A percentile compares a stretch with the other conserved stretches of the same genome.
Conservation (phyloP, 1,284 basidiomycete genomes). For the Rhodotorula sp. region DNA sequence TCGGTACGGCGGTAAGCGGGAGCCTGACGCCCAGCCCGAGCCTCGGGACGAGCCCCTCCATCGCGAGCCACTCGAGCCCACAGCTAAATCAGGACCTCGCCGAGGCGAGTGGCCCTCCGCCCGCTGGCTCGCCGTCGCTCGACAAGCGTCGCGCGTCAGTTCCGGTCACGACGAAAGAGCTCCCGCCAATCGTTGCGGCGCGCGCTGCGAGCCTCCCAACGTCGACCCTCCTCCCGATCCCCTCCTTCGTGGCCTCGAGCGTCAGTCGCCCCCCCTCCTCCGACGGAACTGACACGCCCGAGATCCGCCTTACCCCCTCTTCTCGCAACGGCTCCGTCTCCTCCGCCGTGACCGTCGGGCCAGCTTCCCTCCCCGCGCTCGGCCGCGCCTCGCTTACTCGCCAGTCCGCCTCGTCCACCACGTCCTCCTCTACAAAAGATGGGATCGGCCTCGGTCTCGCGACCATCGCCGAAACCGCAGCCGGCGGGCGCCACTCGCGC, state of each 20-base stretch:
- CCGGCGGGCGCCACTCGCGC: constrained; percentile 1
- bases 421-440: background rate
- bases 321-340: constrained; percentile 5
- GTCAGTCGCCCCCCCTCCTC: background rate
- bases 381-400: background rate
- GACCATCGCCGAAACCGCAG: constrained; percentile 5
- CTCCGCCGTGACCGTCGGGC: background rate
- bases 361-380: background rate
- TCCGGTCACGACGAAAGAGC: background rate
- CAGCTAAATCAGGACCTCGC: background rate
- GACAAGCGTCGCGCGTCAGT: background rate
- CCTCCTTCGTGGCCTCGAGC: background rate
- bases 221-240: background rate
- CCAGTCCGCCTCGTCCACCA: background rate
- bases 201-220: background rate
- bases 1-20: background rate
- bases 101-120: too few relatives aligned
- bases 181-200: background rate
- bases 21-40: background rate
- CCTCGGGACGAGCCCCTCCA: background rate
- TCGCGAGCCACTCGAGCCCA: constrained; percentile 7
- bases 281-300: background rate
- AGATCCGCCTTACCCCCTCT: background rate
- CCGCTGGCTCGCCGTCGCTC: background rate
- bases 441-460: constrained; percentile 5